phyloP scores from a whole-genome alignment of 148 eudicot genomes.

The Persicaria maculosa region DNA sequence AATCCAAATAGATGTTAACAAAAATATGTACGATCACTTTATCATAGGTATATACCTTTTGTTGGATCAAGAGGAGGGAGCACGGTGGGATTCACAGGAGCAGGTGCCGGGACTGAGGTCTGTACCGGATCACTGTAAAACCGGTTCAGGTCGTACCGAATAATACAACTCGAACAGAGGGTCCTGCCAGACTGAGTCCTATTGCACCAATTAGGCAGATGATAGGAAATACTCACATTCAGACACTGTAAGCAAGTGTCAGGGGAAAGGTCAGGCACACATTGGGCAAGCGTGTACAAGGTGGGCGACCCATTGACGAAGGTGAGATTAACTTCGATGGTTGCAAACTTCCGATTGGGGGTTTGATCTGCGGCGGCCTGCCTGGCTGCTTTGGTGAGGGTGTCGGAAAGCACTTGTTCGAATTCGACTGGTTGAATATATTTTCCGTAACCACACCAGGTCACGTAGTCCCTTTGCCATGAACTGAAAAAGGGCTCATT shows the following conservation, averaged over 20 bases:
- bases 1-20: too few relatives aligned
- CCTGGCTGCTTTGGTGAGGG: constrained; percentile 10
- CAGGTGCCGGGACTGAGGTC: too few relatives aligned
- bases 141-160: constrained; percentile 22
- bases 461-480: not conserved
- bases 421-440: not conserved
- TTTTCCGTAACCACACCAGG: not conserved
- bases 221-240: not conserved
- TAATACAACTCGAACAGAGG: constrained; percentile 19
- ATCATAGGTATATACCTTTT: too few relatives aligned
- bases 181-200: constrained; percentile 13
- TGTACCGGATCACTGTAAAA: constrained; percentile 11
- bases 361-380: not conserved
- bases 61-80: too few relatives aligned
- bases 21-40: too few relatives aligned
- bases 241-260: constrained; percentile 25
- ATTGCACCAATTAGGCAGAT: not conserved
- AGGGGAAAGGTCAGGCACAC: constrained; percentile 38
- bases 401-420: not conserved
- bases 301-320: not conserved
- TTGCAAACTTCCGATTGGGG: not conserved
- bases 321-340: not conserved
- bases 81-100: too few relatives aligned
- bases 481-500: not conserved
- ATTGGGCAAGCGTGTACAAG: constrained; percentile 25